Base-by-base conservation (phyloP, 2,329 filamentous ascomycete species). In the Alternaria gansuensis region DNA sequence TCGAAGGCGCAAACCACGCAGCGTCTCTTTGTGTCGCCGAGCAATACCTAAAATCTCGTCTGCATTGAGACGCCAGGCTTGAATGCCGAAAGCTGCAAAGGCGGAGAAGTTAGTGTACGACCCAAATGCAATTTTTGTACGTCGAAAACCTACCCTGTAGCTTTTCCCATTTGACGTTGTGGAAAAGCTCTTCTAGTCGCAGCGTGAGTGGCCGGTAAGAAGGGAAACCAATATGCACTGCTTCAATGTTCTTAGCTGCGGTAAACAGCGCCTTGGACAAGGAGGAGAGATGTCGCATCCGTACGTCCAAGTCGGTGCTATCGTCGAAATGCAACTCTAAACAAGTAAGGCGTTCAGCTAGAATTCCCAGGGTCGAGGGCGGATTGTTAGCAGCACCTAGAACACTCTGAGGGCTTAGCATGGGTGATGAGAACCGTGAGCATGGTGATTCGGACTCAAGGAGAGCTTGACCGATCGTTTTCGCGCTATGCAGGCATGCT, bases 311-410 rank as follows among this genome's bases (percentile, higher is more conserved):
- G 65, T 88, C 82, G 4, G 77, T 77, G 24, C 81, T 80, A 46
- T 87, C 85, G 62, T 87, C 85, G 65, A 89, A 88, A 65, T 88
- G 87, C 24, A 90, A 75, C 63, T 89, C 87, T 17, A 90, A 77
- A 67, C 85, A 86, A 11, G 84, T 86, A 40, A 90, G 75, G n/a
- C 84, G 81, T 59, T 80, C 79, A 5, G 84, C 86, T 36, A 88
- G 76, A 2, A 79, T 78, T 2, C 81, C 77, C 26, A 88, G 75
- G 1, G 79, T 82, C 10, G 77, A 75, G 3, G 82, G 79, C 1
- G 82, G 82, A 8, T 80, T 77, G 34, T 78, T 74, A 33, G 82
- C 78, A 11, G 88, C 78, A 9, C 81, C 79, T 13, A 85, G 73
- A 3, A 85, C 85, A 60, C 84, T 85, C 61, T 85, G 82, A 0